Percentiles rank a stretch among this genome's conserved stretches.
These are phyloP conservation scores for Glycyrrhiza uralensis DNA, from an alignment of 306 rosid genomes.

Conservation along the genomic window DNA sequence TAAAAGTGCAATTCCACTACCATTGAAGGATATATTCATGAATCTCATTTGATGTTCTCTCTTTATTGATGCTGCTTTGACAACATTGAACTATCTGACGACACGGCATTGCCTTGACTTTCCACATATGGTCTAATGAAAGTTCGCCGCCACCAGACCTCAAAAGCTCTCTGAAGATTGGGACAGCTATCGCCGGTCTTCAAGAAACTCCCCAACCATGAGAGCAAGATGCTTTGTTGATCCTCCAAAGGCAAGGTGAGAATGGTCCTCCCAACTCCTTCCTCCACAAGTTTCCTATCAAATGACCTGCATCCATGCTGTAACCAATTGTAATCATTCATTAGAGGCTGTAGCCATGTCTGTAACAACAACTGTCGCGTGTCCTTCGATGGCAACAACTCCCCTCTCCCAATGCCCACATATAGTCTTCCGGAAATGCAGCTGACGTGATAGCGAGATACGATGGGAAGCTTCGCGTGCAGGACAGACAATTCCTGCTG, in stretches of 20 bases:
- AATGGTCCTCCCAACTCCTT: conserved; percentile 94
- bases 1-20: conserved; percentile 13
- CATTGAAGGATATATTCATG: neutral
- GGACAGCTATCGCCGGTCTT: conserved; percentile 94
- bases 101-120: conserved; percentile 44
- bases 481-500: conserved; percentile 77
- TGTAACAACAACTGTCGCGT: conserved; percentile 64
- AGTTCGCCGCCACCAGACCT: conserved; percentile 98
- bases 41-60: neutral
- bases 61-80: conserved; percentile 29
- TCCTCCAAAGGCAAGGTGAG: conserved; percentile 94
- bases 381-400: conserved; percentile 73
- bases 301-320: conserved; percentile 87
- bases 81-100: conserved; percentile 45
- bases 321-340: conserved; percentile 87
- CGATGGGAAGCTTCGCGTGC: conserved; percentile 52
- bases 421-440: conserved; percentile 71
- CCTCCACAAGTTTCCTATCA: conserved; percentile 89
- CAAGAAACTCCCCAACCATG: conserved; percentile 87
- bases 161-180: conserved; percentile 91
- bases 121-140: conserved; percentile 72
- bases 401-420: conserved; percentile 88
- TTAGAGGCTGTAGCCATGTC: conserved; percentile 93
- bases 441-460: conserved; percentile 76
- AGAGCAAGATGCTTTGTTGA: conserved; percentile 85